phyloP scores from a whole-genome alignment of 2,329 filamentous ascomycete species.

The Calonectria ilicicola region DNA sequence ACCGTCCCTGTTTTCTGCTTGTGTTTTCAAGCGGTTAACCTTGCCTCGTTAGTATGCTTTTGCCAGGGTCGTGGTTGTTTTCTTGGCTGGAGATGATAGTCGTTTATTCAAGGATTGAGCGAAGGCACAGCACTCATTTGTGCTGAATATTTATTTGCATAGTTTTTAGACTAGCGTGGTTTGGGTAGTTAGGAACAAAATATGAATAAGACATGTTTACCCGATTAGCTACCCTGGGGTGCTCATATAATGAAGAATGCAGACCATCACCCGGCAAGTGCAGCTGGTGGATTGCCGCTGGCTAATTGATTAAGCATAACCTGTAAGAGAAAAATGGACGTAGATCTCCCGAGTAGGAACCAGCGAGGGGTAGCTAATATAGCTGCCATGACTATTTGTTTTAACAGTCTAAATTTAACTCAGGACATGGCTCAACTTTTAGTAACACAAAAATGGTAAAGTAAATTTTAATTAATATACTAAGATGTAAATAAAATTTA shows the following conservation, averaged over 20 bases:
- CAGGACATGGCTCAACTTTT: no score
- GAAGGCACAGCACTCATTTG: not conserved
- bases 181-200: not conserved
- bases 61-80: not conserved
- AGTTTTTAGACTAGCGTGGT: not conserved
- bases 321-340: not conserved
- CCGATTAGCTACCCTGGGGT: not conserved
- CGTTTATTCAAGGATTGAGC: not conserved
- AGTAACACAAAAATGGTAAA: no score
- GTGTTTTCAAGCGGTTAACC: not conserved
- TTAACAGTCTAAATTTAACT: no score
- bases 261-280: not conserved
- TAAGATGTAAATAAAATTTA: no score
- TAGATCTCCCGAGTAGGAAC: not conserved
- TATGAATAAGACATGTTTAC: not conserved
- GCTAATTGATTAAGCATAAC: not conserved
- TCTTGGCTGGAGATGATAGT: not conserved
- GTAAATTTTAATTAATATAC: no score
- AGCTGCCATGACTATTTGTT: no score
- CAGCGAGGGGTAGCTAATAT: no score
- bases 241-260: not conserved
- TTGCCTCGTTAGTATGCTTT: not conserved
- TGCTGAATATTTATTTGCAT: slow-evolving; percentile 5
- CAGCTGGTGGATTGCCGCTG: not conserved
- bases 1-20: not conserved